Evolutionary conservation across 306 rosid genomes (phyloP).

Genomic region (Pyrus bretschneideri): DNA sequence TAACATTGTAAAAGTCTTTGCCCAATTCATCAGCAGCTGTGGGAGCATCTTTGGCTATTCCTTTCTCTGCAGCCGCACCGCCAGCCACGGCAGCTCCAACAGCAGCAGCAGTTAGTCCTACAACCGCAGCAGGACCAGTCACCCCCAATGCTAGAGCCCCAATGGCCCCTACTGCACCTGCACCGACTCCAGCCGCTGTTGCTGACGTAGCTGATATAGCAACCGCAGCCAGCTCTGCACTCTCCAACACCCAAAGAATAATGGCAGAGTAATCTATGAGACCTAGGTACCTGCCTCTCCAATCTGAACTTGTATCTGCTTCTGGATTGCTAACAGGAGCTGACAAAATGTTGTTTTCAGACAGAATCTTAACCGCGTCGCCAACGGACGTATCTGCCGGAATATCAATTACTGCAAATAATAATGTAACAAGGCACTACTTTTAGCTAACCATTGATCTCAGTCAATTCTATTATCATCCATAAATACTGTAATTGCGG

Average conservation of each 20-base stretch:
- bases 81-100: conserved; percentile 88
- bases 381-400: conserved; percentile 57
- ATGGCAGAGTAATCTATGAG: conserved; percentile 75
- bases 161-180: conserved; percentile 70
- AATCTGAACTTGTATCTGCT: conserved; percentile 42
- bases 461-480: not conserved
- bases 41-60: conserved; percentile 61
- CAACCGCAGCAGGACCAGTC: conserved; percentile 80
- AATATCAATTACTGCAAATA: conserved; percentile 67
- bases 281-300: conserved; percentile 83
- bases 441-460: not conserved
- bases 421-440: conserved; percentile 1
- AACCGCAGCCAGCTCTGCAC: conserved; percentile 82
- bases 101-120: conserved; percentile 83
- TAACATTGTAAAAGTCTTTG: conserved; percentile 69
- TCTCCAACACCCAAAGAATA: conserved; percentile 85
- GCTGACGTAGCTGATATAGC: conserved; percentile 76
- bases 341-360: conserved; percentile 72
- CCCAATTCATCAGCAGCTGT: conserved; percentile 69
- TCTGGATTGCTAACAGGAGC: conserved; percentile 71
- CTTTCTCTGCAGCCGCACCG: conserved; percentile 59
- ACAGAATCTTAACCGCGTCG: conserved; percentile 62
- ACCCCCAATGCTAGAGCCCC: conserved; percentile 80
- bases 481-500: not conserved
- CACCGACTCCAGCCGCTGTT: conserved; percentile 79